A percentile compares a stretch with the other conserved stretches of the same genome.
Conservation (phyloP, 495 filamentous ascomycete species). For the Apiosordaria backusii region DNA sequence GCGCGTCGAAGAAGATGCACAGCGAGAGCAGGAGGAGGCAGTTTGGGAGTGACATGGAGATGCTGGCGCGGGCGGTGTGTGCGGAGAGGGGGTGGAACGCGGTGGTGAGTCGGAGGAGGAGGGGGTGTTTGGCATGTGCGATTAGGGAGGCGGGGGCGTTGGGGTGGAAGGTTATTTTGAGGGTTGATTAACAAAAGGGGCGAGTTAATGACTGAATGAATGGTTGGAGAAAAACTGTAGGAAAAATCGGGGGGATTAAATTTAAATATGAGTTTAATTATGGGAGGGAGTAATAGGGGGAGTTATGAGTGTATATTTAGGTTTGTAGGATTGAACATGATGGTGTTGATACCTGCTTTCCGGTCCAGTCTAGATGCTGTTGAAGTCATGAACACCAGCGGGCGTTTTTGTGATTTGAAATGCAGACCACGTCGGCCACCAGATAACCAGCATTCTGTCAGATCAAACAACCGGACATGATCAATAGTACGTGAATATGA, state of each 20-base stretch:
- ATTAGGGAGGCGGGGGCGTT: constrained; percentile 67
- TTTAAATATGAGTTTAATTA: not conserved
- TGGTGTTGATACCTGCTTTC: constrained; percentile 15
- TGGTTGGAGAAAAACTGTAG: not conserved
- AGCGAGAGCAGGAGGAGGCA: constrained; percentile 49
- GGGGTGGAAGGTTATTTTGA: constrained; percentile 61
- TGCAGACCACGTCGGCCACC: not conserved
- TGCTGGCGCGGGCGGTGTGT: constrained; percentile 66
- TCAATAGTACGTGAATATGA: too few relatives aligned
- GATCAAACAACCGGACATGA: too few relatives aligned
- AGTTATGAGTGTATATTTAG: not conserved
- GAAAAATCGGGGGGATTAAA: not conserved
- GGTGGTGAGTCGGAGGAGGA: constrained; percentile 59
- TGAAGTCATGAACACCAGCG: too few relatives aligned
- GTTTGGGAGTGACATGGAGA: constrained; percentile 56
- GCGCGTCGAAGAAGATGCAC: constrained; percentile 43
- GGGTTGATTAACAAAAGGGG: constrained; percentile 45
- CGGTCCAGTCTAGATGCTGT: not conserved
- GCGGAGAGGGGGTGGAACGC: constrained; percentile 66
- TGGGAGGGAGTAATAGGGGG: not conserved
- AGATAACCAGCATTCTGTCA: not conserved
- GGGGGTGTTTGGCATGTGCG: constrained; percentile 64
- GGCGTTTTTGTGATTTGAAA: not conserved
- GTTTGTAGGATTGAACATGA: constrained; percentile 1
- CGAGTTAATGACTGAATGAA: not conserved